These are phyloP conservation scores for Lumnitzera racemosa DNA, from an alignment of 345 rosid species.

Conservation along the genomic window DNA sequence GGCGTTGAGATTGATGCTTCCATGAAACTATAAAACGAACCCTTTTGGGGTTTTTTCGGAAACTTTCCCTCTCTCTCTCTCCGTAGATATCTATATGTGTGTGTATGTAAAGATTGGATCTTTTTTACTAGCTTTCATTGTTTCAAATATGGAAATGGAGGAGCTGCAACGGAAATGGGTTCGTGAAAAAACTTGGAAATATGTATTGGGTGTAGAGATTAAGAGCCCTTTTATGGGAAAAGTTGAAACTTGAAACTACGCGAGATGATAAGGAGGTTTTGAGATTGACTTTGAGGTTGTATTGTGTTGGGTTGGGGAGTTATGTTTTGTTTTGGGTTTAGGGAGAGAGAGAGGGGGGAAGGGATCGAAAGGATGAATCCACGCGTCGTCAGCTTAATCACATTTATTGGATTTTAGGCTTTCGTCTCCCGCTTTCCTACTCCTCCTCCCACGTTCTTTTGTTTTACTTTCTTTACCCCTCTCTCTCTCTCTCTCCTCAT, in stretches of 20 bases:
- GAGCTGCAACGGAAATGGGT: no score
- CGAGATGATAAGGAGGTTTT: not conserved
- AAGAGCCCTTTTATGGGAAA: no score
- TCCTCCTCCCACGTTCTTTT: no score
- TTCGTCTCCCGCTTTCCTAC: not conserved
- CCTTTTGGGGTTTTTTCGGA: not conserved
- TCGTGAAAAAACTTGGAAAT: no score
- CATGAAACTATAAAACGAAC: slow-evolving; percentile 7
- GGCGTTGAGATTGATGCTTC: slow-evolving; percentile 17
- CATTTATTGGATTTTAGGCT: slow-evolving; percentile 18
- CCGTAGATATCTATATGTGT: not conserved
- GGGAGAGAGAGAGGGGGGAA: slow-evolving; percentile 3
- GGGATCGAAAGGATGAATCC: slow-evolving; percentile 21
- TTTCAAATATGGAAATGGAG: no score
- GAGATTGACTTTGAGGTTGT: not conserved
- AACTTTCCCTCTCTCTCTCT: not conserved
- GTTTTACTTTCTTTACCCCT: not conserved
- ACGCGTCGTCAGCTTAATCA: slow-evolving; percentile 29
- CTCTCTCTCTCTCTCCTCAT: not conserved
- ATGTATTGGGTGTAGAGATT: no score
- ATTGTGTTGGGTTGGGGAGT: no score
- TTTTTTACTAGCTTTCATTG: no score
- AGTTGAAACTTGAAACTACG: not conserved
- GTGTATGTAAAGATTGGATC: no score
- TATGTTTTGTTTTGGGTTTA: not conserved